Evolutionary conservation across 495 filamentous ascomycete species (phyloP).

Genomic region (Beverwykella pulmonaria): DNA sequence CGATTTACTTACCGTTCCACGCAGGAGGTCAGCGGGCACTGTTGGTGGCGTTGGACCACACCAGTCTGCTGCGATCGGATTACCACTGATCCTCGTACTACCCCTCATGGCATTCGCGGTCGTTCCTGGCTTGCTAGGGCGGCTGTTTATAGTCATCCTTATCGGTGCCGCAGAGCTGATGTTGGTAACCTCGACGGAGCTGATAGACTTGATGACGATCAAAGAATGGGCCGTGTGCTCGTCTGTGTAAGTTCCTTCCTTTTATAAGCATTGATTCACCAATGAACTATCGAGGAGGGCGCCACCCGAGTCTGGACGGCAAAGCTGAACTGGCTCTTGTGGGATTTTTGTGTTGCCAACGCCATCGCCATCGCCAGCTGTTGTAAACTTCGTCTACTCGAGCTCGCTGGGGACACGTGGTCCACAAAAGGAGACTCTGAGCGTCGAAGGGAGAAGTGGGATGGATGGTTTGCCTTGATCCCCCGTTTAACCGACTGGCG

Average conservation of each 20-base stretch:
- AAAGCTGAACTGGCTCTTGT: conserved; percentile 10
- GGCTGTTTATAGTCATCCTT: conserved; percentile 35
- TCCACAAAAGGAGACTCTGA: too few species aligned
- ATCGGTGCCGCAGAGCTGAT: conserved; percentile 24
- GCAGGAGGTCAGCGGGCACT: conserved; percentile 21
- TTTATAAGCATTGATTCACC: not conserved
- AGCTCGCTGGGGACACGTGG: too few species aligned
- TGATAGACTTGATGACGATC: conserved; percentile 29
- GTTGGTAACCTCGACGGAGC: conserved; percentile 31
- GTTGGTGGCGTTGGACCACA: conserved; percentile 28
- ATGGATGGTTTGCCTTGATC: not conserved
- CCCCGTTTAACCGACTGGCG: conserved; percentile 2
- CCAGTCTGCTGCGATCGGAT: conserved; percentile 30
- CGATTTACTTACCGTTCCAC: conserved; percentile 56
- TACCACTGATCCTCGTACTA: conserved; percentile 31
- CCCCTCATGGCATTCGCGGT: conserved; percentile 37
- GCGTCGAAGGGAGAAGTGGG: too few species aligned
- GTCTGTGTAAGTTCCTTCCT: conserved; percentile 37
- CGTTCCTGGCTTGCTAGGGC: conserved; percentile 33
- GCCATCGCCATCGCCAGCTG: not conserved
- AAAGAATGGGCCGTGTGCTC: conserved; percentile 33
- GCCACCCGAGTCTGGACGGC: not conserved
- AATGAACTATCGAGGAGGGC: not conserved
- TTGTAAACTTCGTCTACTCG: too few species aligned
- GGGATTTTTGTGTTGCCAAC: conserved; percentile 8